Conservation (phyloP, 140 eudicot genomes). For the Bidens hawaiensis region DNA sequence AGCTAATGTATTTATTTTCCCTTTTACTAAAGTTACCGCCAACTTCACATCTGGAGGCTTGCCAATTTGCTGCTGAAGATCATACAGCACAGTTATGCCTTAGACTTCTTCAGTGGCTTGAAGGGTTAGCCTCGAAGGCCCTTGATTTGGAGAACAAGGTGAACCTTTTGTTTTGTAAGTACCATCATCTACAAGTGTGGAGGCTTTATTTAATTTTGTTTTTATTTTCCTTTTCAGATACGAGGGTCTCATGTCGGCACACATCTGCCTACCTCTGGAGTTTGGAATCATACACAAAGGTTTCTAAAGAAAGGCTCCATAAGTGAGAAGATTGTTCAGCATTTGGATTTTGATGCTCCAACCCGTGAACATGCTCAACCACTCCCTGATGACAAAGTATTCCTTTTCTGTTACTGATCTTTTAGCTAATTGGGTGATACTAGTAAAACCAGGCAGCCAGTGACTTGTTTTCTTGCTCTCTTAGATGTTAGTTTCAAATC, state of each 20-base stretch:
- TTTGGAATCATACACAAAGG: constrained; percentile 95
- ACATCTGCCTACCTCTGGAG: constrained; percentile 88
- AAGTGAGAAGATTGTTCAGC: constrained; percentile 52
- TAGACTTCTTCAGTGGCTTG: constrained; percentile 95
- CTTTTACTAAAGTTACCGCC: constrained; percentile 59
- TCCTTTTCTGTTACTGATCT: constrained; percentile 13
- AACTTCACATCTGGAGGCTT: constrained; percentile 94
- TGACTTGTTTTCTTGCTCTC: not conserved
- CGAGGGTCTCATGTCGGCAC: constrained; percentile 97
- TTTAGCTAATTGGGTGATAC: constrained; percentile 7
- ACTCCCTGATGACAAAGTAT: constrained; percentile 84
- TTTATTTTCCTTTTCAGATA: constrained; percentile 41
- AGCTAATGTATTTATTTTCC: not conserved
- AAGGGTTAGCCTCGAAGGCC: constrained; percentile 86
- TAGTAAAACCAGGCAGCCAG: not conserved
- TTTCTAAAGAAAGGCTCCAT: constrained; percentile 58
- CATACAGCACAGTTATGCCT: constrained; percentile 89
- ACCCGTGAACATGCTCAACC: constrained; percentile 92
- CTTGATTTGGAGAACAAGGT: constrained; percentile 96
- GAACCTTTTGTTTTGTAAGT: not conserved
- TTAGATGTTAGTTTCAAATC: not conserved
- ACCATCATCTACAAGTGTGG: not conserved
- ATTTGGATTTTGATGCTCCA: constrained; percentile 99
- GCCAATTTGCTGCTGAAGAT: constrained; percentile 70
- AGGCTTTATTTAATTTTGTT: not conserved